Base-by-base conservation (phyloP, 257 asterid species). In the Rauvolfia tetraphylla region DNA sequence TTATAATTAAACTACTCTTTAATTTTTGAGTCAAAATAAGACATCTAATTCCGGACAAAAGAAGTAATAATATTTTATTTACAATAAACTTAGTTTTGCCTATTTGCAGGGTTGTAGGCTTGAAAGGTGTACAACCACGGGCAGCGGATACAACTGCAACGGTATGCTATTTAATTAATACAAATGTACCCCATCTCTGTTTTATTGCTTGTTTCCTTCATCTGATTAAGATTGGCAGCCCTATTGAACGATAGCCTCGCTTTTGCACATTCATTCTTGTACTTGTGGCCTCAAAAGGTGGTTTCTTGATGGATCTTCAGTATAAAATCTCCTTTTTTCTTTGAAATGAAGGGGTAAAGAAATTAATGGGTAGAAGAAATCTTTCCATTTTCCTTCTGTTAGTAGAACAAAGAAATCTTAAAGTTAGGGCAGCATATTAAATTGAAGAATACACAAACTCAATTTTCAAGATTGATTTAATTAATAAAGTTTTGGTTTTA, bases 91-190 rank as follows among this genome's bases (percentile, higher is more conserved):
- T 44, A 14, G n/a, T 41, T 33, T 38, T 84, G 72, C 68, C 78
- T 17, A 63, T 82, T 34, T 80, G 79, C 88, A 95, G 99, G 99
- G 96, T 95, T 69, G 97, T 95, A 27, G 99, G 99, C 82, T 96
- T 95, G 61, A 95, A 95, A 89, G 98, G 97, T 79, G 97, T 95
- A 68, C 99, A 95, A 49, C 99, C 99, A 72, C 91, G 98, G 85
- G 99, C 99, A 63, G 97, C 99, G 3, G 98, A 95, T 84, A 95
- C 99, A 71, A 95, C 99, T 81, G 97, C 98, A 75, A 89, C 97
- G 82, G 99, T 95, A 87, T 75, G n/a, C 29, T 74, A 31, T 44
- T 20, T 39, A 25, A 12, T 39, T 57, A 42, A 70, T 54, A 11
- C 1, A 61, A 25, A 62, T 23, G 41, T 71, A 31, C 3, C 12